Evolutionary conservation across 1,139 yeast species (phyloP), one percentile per base, ranked within the genome.

Genomic region (Blastobotrys proliferans): DNA sequence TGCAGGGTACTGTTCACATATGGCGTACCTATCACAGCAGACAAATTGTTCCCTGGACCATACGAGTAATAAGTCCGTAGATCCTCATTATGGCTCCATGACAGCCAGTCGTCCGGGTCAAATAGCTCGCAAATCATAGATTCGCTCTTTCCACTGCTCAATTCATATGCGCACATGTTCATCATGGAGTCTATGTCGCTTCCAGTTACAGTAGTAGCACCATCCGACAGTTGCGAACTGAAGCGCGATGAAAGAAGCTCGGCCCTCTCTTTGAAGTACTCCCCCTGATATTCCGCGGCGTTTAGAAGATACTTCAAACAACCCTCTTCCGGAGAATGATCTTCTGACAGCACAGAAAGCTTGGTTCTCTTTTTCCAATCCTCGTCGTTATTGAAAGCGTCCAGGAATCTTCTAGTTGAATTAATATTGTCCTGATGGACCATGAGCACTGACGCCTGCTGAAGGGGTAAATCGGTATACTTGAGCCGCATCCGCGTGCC

Each of bases 91-190:
- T 77, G 77, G 17, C 72, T 68, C 48, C 66, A 62, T 20, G 66
- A 63, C 18, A 73, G 60, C 53, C 66, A 70, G 46, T 77, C 81
- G 40, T 73, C 73, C 39, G 67, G 64, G 42, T 74, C 70, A 62
- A 79, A 71, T 14, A 76, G 61, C 27, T 68, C 64, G 57, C 82
- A 74, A 46, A 76, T 67, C 11, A 69, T 68, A 5, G 78, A n/a
- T 4, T 19, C 10, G 24, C 59, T 48, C 2, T 80, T 81, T 28
- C 62, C 62, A 13, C 67, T 73, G 52, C 72, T 72, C 48, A 76
- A 58, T 54, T 76, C 83, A 56, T 66, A 78, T 2, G 76, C 79
- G 60, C 81, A 77, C 62, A 73, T 62, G 39, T 63, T 60, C 51
- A 72, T 62, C 51, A 75, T 51, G 3, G 32, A 9, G 11, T n/a